These are phyloP conservation scores for Lycium ferocissimum DNA, from an alignment of 257 asterid genomes.

Conservation along the genomic window DNA sequence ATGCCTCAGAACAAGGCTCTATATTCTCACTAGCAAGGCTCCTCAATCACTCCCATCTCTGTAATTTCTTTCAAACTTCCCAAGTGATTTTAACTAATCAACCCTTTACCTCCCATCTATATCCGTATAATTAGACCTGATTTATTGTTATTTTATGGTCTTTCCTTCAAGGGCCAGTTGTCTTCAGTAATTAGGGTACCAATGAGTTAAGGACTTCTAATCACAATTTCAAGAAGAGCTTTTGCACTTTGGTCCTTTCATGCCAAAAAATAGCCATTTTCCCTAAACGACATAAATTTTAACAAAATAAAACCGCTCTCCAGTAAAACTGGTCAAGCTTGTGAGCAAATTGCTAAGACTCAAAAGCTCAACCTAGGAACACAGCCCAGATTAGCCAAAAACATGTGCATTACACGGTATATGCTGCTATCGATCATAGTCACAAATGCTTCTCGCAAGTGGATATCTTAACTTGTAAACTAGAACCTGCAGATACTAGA, in stretches of 20 bases:
- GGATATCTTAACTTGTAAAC: constrained; percentile 16
- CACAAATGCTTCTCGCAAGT: background rate
- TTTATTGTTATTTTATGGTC: background rate
- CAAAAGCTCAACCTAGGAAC: constrained; percentile 10
- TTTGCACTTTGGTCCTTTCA: background rate
- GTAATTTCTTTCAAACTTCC: constrained; percentile 17
- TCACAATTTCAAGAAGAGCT: background rate
- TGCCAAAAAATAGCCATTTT: background rate
- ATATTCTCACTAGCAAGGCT: background rate
- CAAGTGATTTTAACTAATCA: constrained; percentile 11
- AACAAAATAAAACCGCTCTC: background rate
- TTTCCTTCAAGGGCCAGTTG: background rate
- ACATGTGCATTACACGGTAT: background rate
- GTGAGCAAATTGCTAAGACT: background rate
- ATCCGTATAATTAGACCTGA: background rate
- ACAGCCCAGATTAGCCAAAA: background rate
- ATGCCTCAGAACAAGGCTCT: background rate
- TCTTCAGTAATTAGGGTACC: background rate
- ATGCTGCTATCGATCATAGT: background rate
- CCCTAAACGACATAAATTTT: background rate
- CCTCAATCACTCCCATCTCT: background rate
- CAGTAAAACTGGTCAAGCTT: background rate
- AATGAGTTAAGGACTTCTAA: background rate
- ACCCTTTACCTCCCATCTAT: background rate
- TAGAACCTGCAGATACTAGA: constrained; percentile 10